Evolutionary conservation across 2,329 filamentous ascomycete species (phyloP).

Genomic region (Colletotrichum ledebouriae): DNA sequence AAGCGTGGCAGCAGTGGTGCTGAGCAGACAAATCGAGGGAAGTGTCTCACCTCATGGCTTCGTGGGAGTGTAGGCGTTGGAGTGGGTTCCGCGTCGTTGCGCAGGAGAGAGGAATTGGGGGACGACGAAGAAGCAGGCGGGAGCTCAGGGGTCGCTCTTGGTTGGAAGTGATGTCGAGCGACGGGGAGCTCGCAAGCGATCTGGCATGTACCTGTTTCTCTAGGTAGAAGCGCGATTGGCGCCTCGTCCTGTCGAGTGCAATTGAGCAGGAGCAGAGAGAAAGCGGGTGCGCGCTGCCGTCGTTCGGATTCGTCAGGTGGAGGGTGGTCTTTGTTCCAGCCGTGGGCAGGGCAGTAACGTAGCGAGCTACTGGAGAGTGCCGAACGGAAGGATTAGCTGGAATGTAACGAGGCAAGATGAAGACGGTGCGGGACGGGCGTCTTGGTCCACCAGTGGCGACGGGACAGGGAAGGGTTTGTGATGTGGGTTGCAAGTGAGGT

Average conservation of each 20-base stretch:
- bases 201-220: slow-evolving; percentile 19
- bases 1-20: slow-evolving; percentile 36
- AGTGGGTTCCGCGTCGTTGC: slow-evolving; percentile 20
- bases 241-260: slow-evolving; percentile 5
- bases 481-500: slow-evolving; percentile 23
- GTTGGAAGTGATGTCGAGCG: not conserved
- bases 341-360: not conserved
- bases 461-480: not conserved
- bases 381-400: slow-evolving; percentile 10
- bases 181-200: too few relatives aligned
- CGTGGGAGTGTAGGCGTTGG: slow-evolving; percentile 22
- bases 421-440: not conserved
- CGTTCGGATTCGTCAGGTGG: slow-evolving; percentile 21
- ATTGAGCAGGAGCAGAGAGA: slow-evolving; percentile 24
- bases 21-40: slow-evolving; percentile 23
- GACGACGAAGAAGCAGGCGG: not conserved
- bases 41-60: slow-evolving; percentile 43
- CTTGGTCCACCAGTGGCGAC: slow-evolving; percentile 13
- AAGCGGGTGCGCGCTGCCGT: slow-evolving; percentile 12
- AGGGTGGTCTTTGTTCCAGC: slow-evolving; percentile 29
- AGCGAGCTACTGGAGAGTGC: slow-evolving; percentile 1
- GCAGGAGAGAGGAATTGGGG: not conserved
- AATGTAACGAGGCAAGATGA: slow-evolving; percentile 12
- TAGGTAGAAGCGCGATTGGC: not conserved
- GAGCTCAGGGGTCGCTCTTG: not conserved